Evolutionary conservation across 371 early-diverging fungal genomes (phyloP), one percentile per base, ranked within the genome.

Genomic region (Apophysomyces elegans): DNA sequence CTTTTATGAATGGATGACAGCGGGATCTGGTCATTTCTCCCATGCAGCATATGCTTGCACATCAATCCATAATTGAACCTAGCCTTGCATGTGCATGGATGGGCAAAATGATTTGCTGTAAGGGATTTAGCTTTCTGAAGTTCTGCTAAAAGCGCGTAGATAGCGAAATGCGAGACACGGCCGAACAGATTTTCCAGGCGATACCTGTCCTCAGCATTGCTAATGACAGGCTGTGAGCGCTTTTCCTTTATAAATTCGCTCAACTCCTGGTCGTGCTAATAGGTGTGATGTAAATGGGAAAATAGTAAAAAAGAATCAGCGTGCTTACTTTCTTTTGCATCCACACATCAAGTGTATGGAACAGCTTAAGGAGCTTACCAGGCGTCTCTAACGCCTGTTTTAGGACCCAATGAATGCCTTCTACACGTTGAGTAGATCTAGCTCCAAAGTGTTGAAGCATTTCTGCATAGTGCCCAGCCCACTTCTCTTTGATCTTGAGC

Each of bases 371-470:
- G 3, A 61, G 16, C 5, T 35, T n/a, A 3, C 21, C 61, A 7
- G 61, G 54, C 7, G 13, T 56, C 5, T 7, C 14, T 5, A 61
- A 11, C 4, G 43, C 47, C 35, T 56, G 16, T 21, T 66, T 66
- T 37, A 66, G n/a, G 0, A 14, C 44, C 4, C 36, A 9, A 26
- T 66, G 66, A 0, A 35, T 39, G 7, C 66, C 61, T 44, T 61
- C 61, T 1, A 66, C 61, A 14, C 66, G 35, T 37, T 66, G 66
- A 21, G 66, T 46, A 1, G 65, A 26, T 3, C 65, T 36, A 14
- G 50, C 59, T 26, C 65, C 65, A 50, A 65, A 37, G 47, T 61
- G 66, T 2, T 7, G n/a, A n/a, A 36, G 45, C n/a, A 59, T 35
- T 56, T 61, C 61, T 2, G 13, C 21, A 59, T 60, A 56, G 1